Evolutionary conservation across 345 rosid genomes (phyloP).

Genomic region (Camelina hispida): DNA sequence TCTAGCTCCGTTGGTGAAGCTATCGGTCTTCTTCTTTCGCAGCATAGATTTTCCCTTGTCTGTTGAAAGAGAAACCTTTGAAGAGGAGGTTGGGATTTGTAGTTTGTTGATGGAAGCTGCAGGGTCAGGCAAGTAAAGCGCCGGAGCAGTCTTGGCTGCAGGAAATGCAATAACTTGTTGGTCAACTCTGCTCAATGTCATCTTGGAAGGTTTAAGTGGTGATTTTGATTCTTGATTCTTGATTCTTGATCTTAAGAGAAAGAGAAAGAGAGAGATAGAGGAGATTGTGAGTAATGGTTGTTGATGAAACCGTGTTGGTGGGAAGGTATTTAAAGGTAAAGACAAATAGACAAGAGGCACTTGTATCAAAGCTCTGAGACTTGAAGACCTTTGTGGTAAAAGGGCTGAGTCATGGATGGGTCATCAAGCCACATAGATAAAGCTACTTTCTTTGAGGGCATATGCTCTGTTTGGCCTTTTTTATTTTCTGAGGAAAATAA

Average conservation of each 20-base stretch:
- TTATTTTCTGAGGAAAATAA: neutral
- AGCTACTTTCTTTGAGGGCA: constrained; percentile 31
- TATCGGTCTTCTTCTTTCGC: constrained; percentile 44
- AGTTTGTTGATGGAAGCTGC: constrained; percentile 35
- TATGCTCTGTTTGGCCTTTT: constrained; percentile 36
- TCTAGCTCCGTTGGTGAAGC: constrained; percentile 46
- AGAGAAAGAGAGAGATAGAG: constrained; percentile 11
- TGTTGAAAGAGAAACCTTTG: constrained; percentile 5
- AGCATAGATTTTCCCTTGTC: constrained; percentile 35
- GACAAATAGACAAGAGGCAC: constrained; percentile 36
- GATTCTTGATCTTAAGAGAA: neutral
- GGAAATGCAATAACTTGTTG: constrained; percentile 36
- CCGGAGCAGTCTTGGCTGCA: neutral
- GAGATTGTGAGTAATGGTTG: constrained; percentile 29
- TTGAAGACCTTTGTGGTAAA: constrained; percentile 19
- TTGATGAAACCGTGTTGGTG: constrained; percentile 29
- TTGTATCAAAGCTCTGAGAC: constrained; percentile 8
- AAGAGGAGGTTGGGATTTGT: constrained; percentile 33
- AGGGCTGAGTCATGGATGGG: constrained; percentile 38
- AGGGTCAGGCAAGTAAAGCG: constrained; percentile 34
- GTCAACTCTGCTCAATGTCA: constrained; percentile 40
- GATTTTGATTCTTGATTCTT: constrained; percentile 34
- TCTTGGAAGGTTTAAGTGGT: constrained; percentile 26
- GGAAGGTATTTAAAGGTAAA: constrained; percentile 40
- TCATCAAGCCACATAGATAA: constrained; percentile 37